phyloP scores from a whole-genome alignment of 805 yeast genomes.

The Isabelozyma heimii region DNA sequence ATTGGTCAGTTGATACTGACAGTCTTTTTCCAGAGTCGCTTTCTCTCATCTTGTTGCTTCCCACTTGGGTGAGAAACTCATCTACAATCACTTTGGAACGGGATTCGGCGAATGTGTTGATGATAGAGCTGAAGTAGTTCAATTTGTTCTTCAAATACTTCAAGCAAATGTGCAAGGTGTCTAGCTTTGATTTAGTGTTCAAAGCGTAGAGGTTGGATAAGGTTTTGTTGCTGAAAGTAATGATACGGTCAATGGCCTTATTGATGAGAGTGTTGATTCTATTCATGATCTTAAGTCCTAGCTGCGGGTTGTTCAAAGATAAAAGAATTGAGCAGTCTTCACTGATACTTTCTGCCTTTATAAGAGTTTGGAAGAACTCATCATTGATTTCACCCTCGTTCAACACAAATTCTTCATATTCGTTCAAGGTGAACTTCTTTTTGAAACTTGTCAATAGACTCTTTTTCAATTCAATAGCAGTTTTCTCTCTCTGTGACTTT shows the following conservation, averaged over 20 bases:
- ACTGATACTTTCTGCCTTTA: constrained; percentile 62
- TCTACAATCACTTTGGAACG: constrained; percentile 62
- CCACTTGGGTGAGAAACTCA: constrained; percentile 63
- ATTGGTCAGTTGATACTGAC: background rate
- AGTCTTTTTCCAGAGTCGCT: constrained; percentile 7
- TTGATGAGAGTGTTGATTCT: constrained; percentile 53
- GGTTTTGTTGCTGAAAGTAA: constrained; percentile 28
- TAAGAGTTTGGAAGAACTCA: constrained; percentile 59
- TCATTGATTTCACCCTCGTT: constrained; percentile 43
- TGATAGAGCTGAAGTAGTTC: constrained; percentile 55
- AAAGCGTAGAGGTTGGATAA: constrained; percentile 29
- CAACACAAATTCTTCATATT: constrained; percentile 66
- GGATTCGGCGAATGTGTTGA: constrained; percentile 62
- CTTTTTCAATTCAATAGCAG: constrained; percentile 46
- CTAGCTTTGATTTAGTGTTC: constrained; percentile 20
- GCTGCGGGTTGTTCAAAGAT: constrained; percentile 61
- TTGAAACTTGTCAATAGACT: constrained; percentile 52
- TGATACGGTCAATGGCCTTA: constrained; percentile 28
- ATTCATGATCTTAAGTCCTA: constrained; percentile 65
- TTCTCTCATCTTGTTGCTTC: constrained; percentile 4
- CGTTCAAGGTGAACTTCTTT: constrained; percentile 63
- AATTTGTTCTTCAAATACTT: constrained; percentile 34
- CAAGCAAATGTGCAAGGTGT: constrained; percentile 30
- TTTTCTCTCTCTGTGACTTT: constrained; percentile 26
- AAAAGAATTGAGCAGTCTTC: constrained; percentile 68